These are phyloP conservation scores for Ophiostoma novo-ulmi DNA, from an alignment of 2,329 filamentous ascomycete species.

Conservation along the genomic window DNA sequence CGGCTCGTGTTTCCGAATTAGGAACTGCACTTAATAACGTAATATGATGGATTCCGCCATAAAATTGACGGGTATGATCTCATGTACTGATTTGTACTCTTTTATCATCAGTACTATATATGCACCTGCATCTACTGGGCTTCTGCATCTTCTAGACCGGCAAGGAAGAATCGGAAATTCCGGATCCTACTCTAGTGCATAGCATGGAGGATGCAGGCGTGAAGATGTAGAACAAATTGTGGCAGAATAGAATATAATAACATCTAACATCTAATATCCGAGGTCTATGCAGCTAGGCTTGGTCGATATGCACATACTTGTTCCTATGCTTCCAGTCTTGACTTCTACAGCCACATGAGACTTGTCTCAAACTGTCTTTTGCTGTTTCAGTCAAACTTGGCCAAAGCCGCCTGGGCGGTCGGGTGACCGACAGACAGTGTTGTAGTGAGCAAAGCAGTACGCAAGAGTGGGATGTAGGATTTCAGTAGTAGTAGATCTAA, in stretches of 20 bases:
- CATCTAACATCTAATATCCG: background rate
- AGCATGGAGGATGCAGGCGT: background rate
- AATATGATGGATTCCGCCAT: background rate
- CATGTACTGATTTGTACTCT: background rate
- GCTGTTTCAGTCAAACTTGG: background rate
- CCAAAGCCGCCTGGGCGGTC: too few relatives aligned
- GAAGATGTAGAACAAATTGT: background rate
- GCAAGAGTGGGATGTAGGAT: background rate
- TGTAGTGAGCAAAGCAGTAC: background rate
- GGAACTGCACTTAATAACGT: background rate
- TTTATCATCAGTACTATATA: too few relatives aligned
- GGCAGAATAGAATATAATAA: too few relatives aligned
- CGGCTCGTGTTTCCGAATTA: background rate
- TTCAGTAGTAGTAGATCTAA: background rate
- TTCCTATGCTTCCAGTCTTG: background rate
- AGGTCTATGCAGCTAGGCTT: background rate
- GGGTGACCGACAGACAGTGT: too few relatives aligned
- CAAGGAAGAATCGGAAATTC: background rate
- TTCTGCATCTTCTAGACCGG: background rate
- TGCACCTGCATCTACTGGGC: background rate
- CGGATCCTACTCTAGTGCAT: conserved; percentile 7
- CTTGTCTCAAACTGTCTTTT: background rate
- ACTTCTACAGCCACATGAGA: background rate
- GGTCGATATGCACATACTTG: background rate
- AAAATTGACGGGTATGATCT: background rate